Base-by-base conservation (phyloP, 768 basidiomycete genomes). In the Gymnopilus dilepis region DNA sequence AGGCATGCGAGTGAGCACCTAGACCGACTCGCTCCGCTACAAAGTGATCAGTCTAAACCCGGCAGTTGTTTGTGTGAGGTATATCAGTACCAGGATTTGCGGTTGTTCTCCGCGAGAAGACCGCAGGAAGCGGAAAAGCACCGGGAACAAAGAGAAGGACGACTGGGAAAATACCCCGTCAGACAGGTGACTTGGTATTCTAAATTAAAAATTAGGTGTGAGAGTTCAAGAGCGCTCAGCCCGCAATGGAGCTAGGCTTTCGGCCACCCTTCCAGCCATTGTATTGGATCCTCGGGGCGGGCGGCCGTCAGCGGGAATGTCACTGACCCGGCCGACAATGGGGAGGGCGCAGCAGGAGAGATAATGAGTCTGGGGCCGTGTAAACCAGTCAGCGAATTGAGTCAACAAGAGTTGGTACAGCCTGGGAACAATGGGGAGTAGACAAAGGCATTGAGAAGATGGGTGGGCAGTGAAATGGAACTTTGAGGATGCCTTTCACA, bases 141-240 rank as follows among this genome's bases (percentile, higher is more conserved):
- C 62, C 59, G 65, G 60, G 50, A 61, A 37, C 55, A 53, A 51
- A 43, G 59, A 58, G 52, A 51, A 43, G 24, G 28, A 56, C 38
- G n/a, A 33, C 34, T 51, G 52, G 52, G 31, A 55, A 58, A 51
- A 51, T 50, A 61, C 52, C 59, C 43, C 56, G 62, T 38, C 54
- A 40, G 67, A 65, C 62, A 63, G 58, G 48, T 70, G 71, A 73
- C 73, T 73, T 69, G 67, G 40, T 70, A 67, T 73, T 72, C 70
- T 70, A 69, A 72, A 70, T 73, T 71, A 72, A 60, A 52, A 69
- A 28, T 50, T 67, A 62, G 70, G 71, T 71, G 73, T 61, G 70
- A 68, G 67, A 51, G 50, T 67, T 9, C 67, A 67, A 67, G 72
- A 71, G 69, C 67, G 67, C 63, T 59, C 63, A 60, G 60, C 37